Base-by-base conservation (phyloP, 2,329 filamentous ascomycete genomes). In the Neofusicoccum kwambonambiense region DNA sequence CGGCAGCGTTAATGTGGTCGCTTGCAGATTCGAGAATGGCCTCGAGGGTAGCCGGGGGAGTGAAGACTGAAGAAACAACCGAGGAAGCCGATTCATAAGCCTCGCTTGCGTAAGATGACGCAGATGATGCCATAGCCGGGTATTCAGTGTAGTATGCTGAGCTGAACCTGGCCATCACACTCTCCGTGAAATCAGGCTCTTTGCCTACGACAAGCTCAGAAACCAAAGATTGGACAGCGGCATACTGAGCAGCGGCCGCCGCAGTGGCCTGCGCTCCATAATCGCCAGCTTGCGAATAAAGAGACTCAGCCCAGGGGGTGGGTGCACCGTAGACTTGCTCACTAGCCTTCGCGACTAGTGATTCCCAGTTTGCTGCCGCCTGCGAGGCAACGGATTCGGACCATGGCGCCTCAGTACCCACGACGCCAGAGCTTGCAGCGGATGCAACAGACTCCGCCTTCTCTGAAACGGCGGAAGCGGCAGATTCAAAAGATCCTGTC, bases 101-200 rank as follows among this genome's bases (percentile, higher is more conserved):
- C 35, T 83, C 81, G 60, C 78, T 81, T 11, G 83, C 82, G 57
- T 83, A 82, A 65, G 83, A 86, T 9, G 80, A 85, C 22, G 81
- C 84, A 3, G 83, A 83, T 0, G 83, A 81, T 11, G 82, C 82
- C 7, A 84, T 80, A 0, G 82, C 87, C 0, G 86, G 82, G 1
- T 85, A 79, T 1, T 87, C 89, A 0, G 88, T 91, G 27, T 87
- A 86, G 72, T 94, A 95, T 0, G 87, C 90, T 3, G 85, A 88
- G 64, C 86, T 86, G 12, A 96, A 83, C 60, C 90, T 86, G 61
- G 82, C 87, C 77, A 92, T 87, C 3, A 94, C 89, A 66, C 90
- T 93, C 72, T 96, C 90, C 0, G 89, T 93, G 71, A 92, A 96
- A 13, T 88, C 87, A 0, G 91, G 89, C 73, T 96, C 92, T 75